Evolutionary conservation across 2,329 filamentous ascomycete species (phyloP).

Genomic region (Microsporum canis): DNA sequence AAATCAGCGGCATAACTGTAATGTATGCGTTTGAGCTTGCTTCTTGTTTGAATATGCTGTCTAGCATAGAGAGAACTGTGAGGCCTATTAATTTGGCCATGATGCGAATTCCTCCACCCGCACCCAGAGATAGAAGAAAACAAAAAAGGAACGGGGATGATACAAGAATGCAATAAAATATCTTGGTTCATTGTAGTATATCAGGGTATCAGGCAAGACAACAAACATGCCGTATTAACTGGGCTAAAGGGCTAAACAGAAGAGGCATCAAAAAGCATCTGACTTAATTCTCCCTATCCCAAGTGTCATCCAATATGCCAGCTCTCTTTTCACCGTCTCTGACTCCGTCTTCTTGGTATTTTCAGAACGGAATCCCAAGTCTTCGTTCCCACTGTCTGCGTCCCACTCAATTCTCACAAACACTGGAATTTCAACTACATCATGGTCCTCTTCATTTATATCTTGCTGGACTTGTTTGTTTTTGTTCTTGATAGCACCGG

Average conservation of each 20-base stretch:
- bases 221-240: neutral
- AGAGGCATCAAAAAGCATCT: neutral
- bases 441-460: conserved; percentile 48
- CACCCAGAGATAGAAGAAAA: too few relatives aligned
- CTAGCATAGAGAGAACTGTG: neutral
- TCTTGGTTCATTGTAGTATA: neutral
- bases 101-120: too few relatives aligned
- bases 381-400: conserved; percentile 43
- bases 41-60: neutral
- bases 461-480: conserved; percentile 44
- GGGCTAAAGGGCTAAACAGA: neutral
- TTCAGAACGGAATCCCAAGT: conserved; percentile 21
- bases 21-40: neutral
- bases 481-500: conserved; percentile 28
- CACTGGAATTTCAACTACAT: conserved; percentile 78
- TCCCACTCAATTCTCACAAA: conserved; percentile 91
- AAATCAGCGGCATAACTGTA: neutral
- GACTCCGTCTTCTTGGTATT: conserved; percentile 38
- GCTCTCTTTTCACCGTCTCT: conserved; percentile 65
- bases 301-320: conserved; percentile 92
- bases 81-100: too few relatives aligned
- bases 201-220: neutral
- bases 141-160: neutral
- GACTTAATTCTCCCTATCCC: conserved; percentile 67
- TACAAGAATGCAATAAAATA: neutral